Evolutionary conservation across 2,329 filamentous ascomycete genomes (phyloP), one percentile per base, ranked within the genome.

Genomic region (Raffaelea deltoideospora): DNA sequence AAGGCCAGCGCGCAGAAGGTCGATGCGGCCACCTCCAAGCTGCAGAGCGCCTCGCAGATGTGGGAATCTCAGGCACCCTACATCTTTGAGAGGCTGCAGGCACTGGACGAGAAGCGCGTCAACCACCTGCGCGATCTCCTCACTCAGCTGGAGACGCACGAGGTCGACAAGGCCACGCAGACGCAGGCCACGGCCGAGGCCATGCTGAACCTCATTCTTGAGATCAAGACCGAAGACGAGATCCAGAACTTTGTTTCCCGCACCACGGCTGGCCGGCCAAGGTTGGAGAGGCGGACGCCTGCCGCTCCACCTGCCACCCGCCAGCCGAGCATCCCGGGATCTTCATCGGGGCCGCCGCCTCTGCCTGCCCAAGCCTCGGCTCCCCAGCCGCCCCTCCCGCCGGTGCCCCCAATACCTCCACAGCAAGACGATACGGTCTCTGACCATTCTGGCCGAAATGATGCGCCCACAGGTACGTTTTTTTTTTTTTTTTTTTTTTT

Each of bases 21-120:
- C 28, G 81, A 86, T 31, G 69, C 69, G 43, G 86, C 85, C 11
- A 68, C 73, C 10, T 64, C 73, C 15, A 78, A 76, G 45, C 72
- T 92, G 31, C 82, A 93, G 44, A 75, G 75, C 41, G 79, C 85
- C n/a, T 73, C 68, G 31, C 71, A 79, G 45, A 81, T 93, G 53
- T 98, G 90, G 90, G 79, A 94, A 38, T 86, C 85, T 1, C 86
- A 94, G 55, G 85, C 90, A 13, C 90, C 90, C 1, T 96, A 84
- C 57, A 80, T 95, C 42, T 95, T 93, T 52, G 90, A 98, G 58
- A 81, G 79, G 42, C 71, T 98, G 20, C 90, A 98, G 55, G 79
- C 83, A 6, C 64, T 92, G 23, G 90, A 98, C 52, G 90, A 98
- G 61, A 78, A 73, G 48, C 76, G 90, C 38, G 65, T 92, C 46